Conservation (phyloP, 2,329 filamentous ascomycete genomes). For the Penicillium sp. region DNA sequence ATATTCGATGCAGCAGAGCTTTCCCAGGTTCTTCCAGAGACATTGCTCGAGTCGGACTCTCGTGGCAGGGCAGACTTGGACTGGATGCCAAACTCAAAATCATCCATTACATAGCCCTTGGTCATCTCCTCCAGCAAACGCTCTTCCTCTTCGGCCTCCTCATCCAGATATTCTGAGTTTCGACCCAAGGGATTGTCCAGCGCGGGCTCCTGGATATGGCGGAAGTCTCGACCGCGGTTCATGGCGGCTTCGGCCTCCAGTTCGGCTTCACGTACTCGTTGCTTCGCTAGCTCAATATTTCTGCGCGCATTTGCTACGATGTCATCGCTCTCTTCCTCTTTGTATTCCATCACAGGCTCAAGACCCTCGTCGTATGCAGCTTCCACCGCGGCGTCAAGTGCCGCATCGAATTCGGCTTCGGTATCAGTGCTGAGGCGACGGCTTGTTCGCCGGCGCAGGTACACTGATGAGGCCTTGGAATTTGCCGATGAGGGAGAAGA, state of each 20-base stretch:
- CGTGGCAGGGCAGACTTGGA: conserved; percentile 70
- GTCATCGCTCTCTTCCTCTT: conserved; percentile 34
- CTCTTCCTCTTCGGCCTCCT: conserved; percentile 72
- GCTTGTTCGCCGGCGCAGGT: conserved; percentile 69
- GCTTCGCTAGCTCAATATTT: conserved; percentile 73
- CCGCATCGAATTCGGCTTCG: conserved; percentile 90
- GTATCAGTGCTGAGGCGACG: conserved; percentile 70
- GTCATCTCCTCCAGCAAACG: conserved; percentile 85
- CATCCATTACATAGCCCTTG: conserved; percentile 76
- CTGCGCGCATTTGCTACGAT: conserved; percentile 56
- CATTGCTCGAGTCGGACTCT: conserved; percentile 78
- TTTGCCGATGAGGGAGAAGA: conserved; percentile 79
- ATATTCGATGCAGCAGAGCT: conserved; percentile 75
- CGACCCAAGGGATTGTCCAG: conserved; percentile 24
- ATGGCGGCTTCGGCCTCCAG: conserved; percentile 65
- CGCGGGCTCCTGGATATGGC: conserved; percentile 39
- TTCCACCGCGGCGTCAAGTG: conserved; percentile 91
- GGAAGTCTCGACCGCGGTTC: conserved; percentile 62
- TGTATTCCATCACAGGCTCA: conserved; percentile 60
- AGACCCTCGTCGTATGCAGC: conserved; percentile 93
- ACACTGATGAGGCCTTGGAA: conserved; percentile 73
- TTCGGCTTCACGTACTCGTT: conserved; percentile 73
- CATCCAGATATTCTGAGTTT: conserved; percentile 55
- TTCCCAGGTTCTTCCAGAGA: conserved; percentile 78
- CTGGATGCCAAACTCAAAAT: conserved; percentile 73